phyloP scores from a whole-genome alignment of 2,329 filamentous ascomycete genomes.

The Trichoderma brevicompactum region DNA sequence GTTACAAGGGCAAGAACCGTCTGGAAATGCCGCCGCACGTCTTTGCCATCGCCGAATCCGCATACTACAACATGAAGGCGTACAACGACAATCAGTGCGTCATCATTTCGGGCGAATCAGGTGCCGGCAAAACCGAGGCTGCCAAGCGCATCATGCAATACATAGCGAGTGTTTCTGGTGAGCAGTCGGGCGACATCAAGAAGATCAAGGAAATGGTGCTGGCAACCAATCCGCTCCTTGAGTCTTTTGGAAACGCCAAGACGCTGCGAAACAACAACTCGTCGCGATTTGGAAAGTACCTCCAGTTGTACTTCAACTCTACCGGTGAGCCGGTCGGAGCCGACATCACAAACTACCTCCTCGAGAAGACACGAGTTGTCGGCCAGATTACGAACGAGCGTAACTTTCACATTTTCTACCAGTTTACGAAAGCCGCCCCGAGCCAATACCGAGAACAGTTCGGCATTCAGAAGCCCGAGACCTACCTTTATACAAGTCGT shows the following conservation, averaged over 20 bases:
- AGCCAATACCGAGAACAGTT: conserved; percentile 83
- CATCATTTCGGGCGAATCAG: conserved; percentile 98
- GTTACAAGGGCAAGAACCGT: conserved; percentile 95
- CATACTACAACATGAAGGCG: conserved; percentile 99
- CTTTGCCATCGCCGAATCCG: conserved; percentile 92
- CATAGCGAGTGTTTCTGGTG: conserved; percentile 94
- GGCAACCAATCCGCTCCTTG: conserved; percentile 93
- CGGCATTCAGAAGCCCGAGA: conserved; percentile 87
- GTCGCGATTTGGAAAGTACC: conserved; percentile 96
- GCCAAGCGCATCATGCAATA: conserved; percentile 99
- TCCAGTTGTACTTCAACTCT: conserved; percentile 94
- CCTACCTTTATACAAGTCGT: conserved; percentile 89
- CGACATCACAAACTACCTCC: conserved; percentile 96
- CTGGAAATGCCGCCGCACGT: conserved; percentile 95
- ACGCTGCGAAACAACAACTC: conserved; percentile 99
- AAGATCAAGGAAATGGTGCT: conserved; percentile 99
- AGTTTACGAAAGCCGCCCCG: conserved; percentile 95
- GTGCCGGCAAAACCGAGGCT: conserved; percentile 97
- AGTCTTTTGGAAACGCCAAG: conserved; percentile 98
- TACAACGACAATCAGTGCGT: conserved; percentile 99
- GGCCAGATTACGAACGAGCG: conserved; percentile 94
- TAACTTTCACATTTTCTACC: conserved; percentile 99
- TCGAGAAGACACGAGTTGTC: conserved; percentile 94
- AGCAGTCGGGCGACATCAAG: conserved; percentile 82
- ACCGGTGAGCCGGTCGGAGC: conserved; percentile 92